These are phyloP conservation scores for Neophaeococcomyces mojaviensis DNA, from an alignment of 2,329 filamentous ascomycete species.

Conservation along the genomic window DNA sequence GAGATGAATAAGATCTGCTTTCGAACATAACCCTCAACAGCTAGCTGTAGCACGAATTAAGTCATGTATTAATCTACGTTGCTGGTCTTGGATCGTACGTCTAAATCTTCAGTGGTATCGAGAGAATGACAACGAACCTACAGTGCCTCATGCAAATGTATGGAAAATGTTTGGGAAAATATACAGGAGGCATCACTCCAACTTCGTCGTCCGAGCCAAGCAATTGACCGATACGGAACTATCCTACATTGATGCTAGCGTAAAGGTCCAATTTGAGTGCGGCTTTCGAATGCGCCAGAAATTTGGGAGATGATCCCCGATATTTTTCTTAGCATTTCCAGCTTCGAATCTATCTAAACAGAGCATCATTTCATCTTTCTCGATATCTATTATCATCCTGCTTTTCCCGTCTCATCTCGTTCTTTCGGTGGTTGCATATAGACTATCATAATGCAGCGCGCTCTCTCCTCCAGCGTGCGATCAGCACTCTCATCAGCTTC, in stretches of 20 bases:
- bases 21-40: too few relatives aligned
- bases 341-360: slow-evolving; percentile 1
- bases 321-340: slow-evolving; percentile 8
- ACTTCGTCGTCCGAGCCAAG: too few relatives aligned
- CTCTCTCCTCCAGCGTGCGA: slow-evolving; percentile 72
- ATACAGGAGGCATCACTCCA: too few relatives aligned
- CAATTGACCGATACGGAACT: not conserved
- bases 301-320: slow-evolving; percentile 5
- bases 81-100: too few relatives aligned
- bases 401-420: slow-evolving; percentile 21
- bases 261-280: not conserved
- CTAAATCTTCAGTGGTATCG: too few relatives aligned
- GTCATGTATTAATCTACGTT: too few relatives aligned
- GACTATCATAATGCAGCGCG: slow-evolving; percentile 77
- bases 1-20: too few relatives aligned
- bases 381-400: slow-evolving; percentile 26
- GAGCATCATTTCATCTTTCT: slow-evolving; percentile 16
- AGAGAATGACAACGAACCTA: too few relatives aligned
- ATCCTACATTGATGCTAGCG: slow-evolving; percentile 1
- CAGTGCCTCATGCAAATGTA: too few relatives aligned
- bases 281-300: slow-evolving; percentile 6
- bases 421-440: slow-evolving; percentile 10
- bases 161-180: too few relatives aligned
- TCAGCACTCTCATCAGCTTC: slow-evolving; percentile 68
- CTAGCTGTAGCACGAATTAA: too few relatives aligned